Conservation (phyloP, 2,329 filamentous ascomycete species). For the Davidsoniella eucalypti region DNA sequence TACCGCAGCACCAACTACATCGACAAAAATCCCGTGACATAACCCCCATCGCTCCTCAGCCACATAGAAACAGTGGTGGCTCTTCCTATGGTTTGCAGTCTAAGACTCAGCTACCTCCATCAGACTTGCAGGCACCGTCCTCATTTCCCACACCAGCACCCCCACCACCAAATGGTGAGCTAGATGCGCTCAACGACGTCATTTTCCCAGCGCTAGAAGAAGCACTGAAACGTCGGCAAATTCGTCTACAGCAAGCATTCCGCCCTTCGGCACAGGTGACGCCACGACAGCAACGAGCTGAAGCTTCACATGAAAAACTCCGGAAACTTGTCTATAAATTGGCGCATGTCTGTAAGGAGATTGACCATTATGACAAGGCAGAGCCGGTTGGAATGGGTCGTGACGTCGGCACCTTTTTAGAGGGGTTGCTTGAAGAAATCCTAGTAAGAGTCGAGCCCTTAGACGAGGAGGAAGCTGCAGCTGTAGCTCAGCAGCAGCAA, state of each 20-base stretch:
- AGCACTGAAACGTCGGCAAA: slow-evolving; percentile 65
- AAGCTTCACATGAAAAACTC: slow-evolving; percentile 65
- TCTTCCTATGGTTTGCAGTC: slow-evolving; percentile 16
- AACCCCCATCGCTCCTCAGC: slow-evolving; percentile 12
- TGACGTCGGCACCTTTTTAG: slow-evolving; percentile 74
- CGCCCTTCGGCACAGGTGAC: slow-evolving; percentile 30
- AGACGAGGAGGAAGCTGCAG: slow-evolving; percentile 45
- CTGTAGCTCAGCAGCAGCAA: slow-evolving; percentile 1
- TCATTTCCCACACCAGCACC: slow-evolving; percentile 42
- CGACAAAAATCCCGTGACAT: slow-evolving; percentile 15
- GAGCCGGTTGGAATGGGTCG: slow-evolving; percentile 88
- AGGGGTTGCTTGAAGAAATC: slow-evolving; percentile 80
- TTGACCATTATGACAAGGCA: slow-evolving; percentile 73
- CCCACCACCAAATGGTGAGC: slow-evolving; percentile 45
- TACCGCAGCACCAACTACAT: slow-evolving; percentile 7
- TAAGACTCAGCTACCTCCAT: slow-evolving; percentile 20
- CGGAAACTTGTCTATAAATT: slow-evolving; percentile 68
- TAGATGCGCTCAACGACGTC: slow-evolving; percentile 79
- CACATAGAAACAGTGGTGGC: slow-evolving; percentile 2
- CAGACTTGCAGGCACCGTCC: slow-evolving; percentile 24
- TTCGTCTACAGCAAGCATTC: slow-evolving; percentile 38
- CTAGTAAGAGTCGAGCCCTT: slow-evolving; percentile 79
- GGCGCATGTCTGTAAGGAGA: slow-evolving; percentile 68
- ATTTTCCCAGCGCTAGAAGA: slow-evolving; percentile 87
- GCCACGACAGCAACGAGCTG: slow-evolving; percentile 49